Percentiles rank a stretch among this genome's conserved stretches.
Evolutionary conservation across 345 rosid genomes (phyloP).

Genomic region (Eutrema yunnanense): DNA sequence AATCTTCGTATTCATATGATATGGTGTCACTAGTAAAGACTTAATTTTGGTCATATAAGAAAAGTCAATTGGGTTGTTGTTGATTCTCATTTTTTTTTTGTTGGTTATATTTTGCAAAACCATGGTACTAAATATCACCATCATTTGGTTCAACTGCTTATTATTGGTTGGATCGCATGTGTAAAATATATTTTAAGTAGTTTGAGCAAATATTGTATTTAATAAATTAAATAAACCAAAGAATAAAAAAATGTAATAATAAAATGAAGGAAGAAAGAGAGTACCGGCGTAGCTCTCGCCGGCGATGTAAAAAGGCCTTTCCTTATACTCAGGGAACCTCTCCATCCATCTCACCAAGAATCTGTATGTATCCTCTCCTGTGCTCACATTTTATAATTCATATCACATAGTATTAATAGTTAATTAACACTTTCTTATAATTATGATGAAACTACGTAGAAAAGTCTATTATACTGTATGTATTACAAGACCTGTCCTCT

Average conservation of each 20-base stretch:
- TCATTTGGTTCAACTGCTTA: conserved; percentile 22
- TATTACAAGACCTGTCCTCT: conserved; percentile 52
- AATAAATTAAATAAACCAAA: not conserved
- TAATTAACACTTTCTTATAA: not conserved
- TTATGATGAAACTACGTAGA: not conserved
- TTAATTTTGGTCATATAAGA: conserved; percentile 1
- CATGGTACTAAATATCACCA: not conserved
- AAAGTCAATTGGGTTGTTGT: conserved; percentile 25
- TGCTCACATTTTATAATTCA: conserved; percentile 9
- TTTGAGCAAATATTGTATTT: not conserved
- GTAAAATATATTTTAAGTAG: not conserved
- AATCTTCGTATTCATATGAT: not conserved
- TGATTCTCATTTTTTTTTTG: not conserved
- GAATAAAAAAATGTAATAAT: not conserved
- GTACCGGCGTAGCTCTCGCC: conserved; percentile 97
- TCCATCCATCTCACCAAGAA: conserved; percentile 64
- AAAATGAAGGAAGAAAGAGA: not conserved
- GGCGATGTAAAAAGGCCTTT: conserved; percentile 67
- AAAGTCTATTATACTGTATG: not conserved
- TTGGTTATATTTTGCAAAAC: not conserved
- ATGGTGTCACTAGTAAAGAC: not conserved
- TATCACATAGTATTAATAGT: not conserved
- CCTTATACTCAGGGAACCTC: conserved; percentile 71
- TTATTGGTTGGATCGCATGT: not conserved
- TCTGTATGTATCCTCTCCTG: conserved; percentile 63